A percentile compares a stretch with the other conserved stretches of the same genome.
phyloP scores from a whole-genome alignment of 2,329 filamentous ascomycete species.

The Phyllosticta paracitricarpa region DNA sequence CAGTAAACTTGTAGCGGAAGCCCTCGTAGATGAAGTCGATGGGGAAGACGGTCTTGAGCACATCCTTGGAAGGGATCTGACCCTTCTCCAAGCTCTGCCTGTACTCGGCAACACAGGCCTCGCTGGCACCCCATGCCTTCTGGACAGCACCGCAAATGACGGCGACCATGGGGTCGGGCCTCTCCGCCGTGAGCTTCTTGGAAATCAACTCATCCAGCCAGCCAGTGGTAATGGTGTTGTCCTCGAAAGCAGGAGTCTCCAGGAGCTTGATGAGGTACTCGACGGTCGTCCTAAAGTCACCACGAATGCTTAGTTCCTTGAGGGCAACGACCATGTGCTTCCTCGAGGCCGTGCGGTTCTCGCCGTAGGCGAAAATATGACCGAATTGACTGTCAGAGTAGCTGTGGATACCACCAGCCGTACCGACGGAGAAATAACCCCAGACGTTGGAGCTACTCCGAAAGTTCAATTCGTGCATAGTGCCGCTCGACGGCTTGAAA shows the following conservation, averaged over 20 bases:
- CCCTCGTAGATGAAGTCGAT: constrained; percentile 99
- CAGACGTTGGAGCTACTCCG: constrained; percentile 97
- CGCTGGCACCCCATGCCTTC: constrained; percentile 90
- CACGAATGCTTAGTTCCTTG: constrained; percentile 98
- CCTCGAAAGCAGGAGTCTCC: constrained; percentile 95
- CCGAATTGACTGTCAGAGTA: constrained; percentile 99
- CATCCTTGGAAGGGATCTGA: constrained; percentile 92
- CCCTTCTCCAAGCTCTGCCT: constrained; percentile 85
- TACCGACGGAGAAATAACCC: constrained; percentile 99
- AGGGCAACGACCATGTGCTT: constrained; percentile 99
- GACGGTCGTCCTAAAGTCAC: constrained; percentile 96
- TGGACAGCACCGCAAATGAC: constrained; percentile 90
- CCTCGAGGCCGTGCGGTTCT: constrained; percentile 88
- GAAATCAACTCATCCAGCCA: constrained; percentile 99
- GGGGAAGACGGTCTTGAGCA: constrained; percentile 93
- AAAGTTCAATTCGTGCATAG: constrained; percentile 99
- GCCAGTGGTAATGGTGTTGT: constrained; percentile 97
- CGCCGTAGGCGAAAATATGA: constrained; percentile 98
- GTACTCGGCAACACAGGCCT: constrained; percentile 80
- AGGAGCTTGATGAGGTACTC: constrained; percentile 98
- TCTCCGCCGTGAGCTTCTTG: constrained; percentile 92
- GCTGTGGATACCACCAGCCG: constrained; percentile 93
- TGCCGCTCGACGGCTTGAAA: constrained; percentile 98
- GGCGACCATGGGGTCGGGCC: constrained; percentile 87
- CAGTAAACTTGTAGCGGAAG: constrained; percentile 93